A percentile compares a stretch with the other conserved stretches of the same genome.
Conservation (phyloP, 2,329 filamentous ascomycete species). For the Sphaerostilbella broomeana region DNA sequence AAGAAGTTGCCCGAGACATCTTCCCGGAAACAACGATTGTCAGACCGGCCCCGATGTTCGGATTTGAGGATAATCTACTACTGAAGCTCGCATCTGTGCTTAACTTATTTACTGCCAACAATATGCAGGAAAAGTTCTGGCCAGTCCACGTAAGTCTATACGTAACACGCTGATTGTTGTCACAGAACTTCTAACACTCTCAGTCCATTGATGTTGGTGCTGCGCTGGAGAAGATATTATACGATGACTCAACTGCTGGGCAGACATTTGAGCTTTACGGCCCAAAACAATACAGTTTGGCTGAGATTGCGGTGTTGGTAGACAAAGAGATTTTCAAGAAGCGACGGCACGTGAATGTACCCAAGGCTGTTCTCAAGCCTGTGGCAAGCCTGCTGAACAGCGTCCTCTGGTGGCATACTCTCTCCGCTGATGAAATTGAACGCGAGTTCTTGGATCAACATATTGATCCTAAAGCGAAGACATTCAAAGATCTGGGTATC, state of each 20-base stretch:
- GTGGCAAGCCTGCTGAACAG: conserved; percentile 69
- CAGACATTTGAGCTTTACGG: conserved; percentile 95
- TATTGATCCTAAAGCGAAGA: conserved; percentile 88
- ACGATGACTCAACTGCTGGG: conserved; percentile 82
- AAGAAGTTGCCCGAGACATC: conserved; percentile 76
- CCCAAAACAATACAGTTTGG: conserved; percentile 84
- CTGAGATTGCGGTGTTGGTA: conserved; percentile 78
- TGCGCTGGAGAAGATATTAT: conserved; percentile 82
- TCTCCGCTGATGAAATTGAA: conserved; percentile 80
- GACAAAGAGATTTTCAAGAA: conserved; percentile 89
- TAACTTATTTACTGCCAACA: conserved; percentile 84
- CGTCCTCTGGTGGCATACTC: conserved; percentile 79
- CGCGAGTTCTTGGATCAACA: conserved; percentile 87
- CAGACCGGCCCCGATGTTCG: conserved; percentile 86
- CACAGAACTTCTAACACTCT: not conserved
- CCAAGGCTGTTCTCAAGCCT: conserved; percentile 73
- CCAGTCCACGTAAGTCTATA: conserved; percentile 70
- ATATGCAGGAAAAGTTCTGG: conserved; percentile 85
- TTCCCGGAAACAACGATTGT: conserved; percentile 98
- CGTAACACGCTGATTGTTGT: not conserved
- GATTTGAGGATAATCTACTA: conserved; percentile 88
- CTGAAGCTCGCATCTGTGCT: conserved; percentile 73
- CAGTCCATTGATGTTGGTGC: conserved; percentile 83
- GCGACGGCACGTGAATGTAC: conserved; percentile 84
- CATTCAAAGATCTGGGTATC: conserved; percentile 88